Evolutionary conservation across 2,329 filamentous ascomycete genomes (phyloP).

Genomic region (Xylogone sp.): DNA sequence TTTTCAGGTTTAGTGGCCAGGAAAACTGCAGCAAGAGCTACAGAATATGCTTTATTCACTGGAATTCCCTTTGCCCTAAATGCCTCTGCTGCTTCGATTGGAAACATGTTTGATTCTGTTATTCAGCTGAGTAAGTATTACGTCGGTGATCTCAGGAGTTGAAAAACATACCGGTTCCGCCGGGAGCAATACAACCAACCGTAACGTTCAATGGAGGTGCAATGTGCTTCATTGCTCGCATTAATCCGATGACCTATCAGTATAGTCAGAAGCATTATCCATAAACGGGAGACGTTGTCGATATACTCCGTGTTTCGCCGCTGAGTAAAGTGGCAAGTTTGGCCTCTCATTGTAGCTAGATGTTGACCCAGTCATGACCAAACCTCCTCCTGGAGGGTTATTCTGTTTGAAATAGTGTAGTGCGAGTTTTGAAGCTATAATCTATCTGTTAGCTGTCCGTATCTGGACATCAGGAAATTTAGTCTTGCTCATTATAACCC

Average conservation of each 20-base stretch:
- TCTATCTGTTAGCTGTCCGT: background rate
- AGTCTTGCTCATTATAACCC: background rate
- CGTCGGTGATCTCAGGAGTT: background rate
- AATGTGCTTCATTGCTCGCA: background rate
- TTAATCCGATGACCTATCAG: background rate
- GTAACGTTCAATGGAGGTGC: background rate
- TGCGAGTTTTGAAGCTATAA: background rate
- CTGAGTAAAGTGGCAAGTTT: background rate
- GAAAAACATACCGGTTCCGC: background rate
- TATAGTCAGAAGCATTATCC: background rate
- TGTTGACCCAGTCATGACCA: background rate
- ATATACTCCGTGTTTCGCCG: background rate
- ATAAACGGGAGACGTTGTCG: background rate
- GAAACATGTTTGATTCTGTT: conserved; percentile 2
- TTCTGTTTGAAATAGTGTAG: background rate
- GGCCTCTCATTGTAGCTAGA: background rate
- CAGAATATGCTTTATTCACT: conserved; percentile 1
- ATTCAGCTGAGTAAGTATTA: background rate
- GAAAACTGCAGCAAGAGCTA: background rate
- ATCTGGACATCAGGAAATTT: background rate
- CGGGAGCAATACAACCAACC: background rate
- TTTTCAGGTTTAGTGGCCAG: background rate
- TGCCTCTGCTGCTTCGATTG: background rate
- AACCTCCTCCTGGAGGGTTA: background rate
- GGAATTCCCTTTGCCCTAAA: conserved; percentile 1